Evolutionary conservation across 257 asterid genomes (phyloP), one percentile per base, ranked within the genome.

Genomic region (Fraxinus cuspidata): DNA sequence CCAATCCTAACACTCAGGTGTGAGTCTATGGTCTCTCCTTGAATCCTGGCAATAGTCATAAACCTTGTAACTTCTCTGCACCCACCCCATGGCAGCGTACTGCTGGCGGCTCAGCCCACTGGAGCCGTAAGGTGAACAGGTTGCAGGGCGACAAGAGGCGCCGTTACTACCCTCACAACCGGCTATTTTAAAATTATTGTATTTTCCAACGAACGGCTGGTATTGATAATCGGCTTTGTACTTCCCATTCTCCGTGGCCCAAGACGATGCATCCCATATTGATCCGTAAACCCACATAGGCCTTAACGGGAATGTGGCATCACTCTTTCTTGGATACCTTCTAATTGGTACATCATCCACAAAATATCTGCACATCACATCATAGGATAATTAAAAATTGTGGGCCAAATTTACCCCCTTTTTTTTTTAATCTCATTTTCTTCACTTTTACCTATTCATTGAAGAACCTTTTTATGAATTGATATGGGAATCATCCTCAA

Each of bases 271-370:
- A 77, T 93, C 98, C 98, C 98, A 94, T 31, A 94, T 86, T 0
- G 98, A 92, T 0, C 97, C 98, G 29, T 94, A 92, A n/a, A 86
- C 82, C 83, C 85, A 88, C 97, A 94, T 89, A 5, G 96, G 96
- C 85, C 98, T 85, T 13, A 80, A 18, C 0, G 98, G 98, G 81
- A 94, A 94, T 7, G 96, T 92, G 8, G 89, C 94, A 60, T 92
- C 97, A 75, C 87, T 87, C 74, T 89, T 91, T 74, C 83, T 86
- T 0, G 91, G 89, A 80, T 92, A 94, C 70, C 96, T 87, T 83
- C 98, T 84, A n/a, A 94, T 90, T 3, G 98, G 98, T 74, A 92
- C 89, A 64, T 94, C 98, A 53, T 94, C 98, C 65, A 92, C 98
- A 51, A 87, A 90, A 84, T 84, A 94, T 87, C 98, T 94, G 82